These are phyloP conservation scores for Suillus weaverae DNA, from an alignment of 768 basidiomycete species.

Conservation along the genomic window DNA sequence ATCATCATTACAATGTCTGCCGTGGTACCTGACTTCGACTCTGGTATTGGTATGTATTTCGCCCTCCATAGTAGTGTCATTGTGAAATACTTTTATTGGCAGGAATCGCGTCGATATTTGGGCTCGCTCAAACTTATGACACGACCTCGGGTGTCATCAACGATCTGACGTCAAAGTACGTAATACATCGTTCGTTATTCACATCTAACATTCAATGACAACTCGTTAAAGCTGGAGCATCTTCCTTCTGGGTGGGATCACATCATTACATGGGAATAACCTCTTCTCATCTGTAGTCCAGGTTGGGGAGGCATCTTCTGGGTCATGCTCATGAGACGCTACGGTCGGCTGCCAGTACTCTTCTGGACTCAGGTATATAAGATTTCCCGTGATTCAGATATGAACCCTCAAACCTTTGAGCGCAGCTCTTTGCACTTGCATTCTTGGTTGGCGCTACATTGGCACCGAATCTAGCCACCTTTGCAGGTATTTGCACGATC, in stretches of 20 bases:
- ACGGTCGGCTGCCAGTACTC: conserved; percentile 29
- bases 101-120: conserved; percentile 55
- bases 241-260: conserved; percentile 41
- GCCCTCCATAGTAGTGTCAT: not conserved
- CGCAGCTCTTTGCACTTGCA: conserved; percentile 41
- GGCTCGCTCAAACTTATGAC: conserved; percentile 43
- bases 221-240: conserved; percentile 42
- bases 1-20: conserved; percentile 51
- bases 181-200: not conserved
- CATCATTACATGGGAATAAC: not conserved
- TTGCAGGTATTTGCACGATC: conserved; percentile 39
- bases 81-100: not conserved
- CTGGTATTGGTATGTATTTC: conserved; percentile 43
- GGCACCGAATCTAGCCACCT: conserved; percentile 47
- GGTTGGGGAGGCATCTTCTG: conserved; percentile 33
- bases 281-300: conserved; percentile 4
- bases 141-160: conserved; percentile 51
- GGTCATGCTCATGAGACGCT: conserved; percentile 33
- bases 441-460: conserved; percentile 55
- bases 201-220: conserved; percentile 6
- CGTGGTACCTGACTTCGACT: conserved; percentile 55
- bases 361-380: conserved; percentile 28
- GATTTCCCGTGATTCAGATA: not conserved
- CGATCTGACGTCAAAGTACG: conserved; percentile 46
- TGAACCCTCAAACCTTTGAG: not conserved